phyloP scores from a whole-genome alignment of 148 eudicot genomes.

The Persicaria tinctoria region DNA sequence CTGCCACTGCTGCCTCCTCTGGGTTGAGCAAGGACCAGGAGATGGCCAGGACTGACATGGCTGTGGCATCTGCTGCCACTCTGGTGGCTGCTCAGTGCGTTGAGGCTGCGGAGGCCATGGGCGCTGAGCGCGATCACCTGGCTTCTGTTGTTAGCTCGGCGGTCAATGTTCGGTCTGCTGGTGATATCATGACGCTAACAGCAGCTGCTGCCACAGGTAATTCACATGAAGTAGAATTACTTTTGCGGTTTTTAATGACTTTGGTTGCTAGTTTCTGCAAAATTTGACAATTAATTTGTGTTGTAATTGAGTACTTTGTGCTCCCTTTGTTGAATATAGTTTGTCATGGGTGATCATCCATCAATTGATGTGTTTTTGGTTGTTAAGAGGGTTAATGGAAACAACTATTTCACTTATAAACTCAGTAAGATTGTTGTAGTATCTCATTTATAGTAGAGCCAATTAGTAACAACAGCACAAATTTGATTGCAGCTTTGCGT shows the following conservation, averaged over 20 bases:
- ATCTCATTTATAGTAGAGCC: not conserved
- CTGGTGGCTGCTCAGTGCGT: slow-evolving; percentile 95
- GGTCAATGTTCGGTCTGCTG: slow-evolving; percentile 70
- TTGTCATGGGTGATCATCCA: not conserved
- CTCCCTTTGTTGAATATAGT: not conserved
- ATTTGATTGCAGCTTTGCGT: slow-evolving; percentile 50
- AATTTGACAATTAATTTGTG: not conserved
- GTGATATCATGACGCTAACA: slow-evolving; percentile 87
- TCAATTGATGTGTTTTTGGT: not conserved
- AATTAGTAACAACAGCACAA: not conserved
- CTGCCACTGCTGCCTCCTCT: slow-evolving; percentile 67
- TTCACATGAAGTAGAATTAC: not conserved
- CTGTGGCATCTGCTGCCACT: slow-evolving; percentile 90
- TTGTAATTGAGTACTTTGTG: not conserved
- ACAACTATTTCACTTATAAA: not conserved
- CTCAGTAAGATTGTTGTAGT: not conserved
- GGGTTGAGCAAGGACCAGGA: slow-evolving; percentile 51
- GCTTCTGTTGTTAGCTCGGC: slow-evolving; percentile 82
- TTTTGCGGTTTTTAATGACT: not conserved
- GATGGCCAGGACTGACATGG: slow-evolving; percentile 71
- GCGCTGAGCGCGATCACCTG: slow-evolving; percentile 78
- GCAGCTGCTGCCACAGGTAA: slow-evolving; percentile 96
- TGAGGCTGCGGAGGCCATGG: slow-evolving; percentile 87
- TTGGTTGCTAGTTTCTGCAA: not conserved
- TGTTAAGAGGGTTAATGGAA: not conserved